phyloP scores from a whole-genome alignment of 2,329 filamentous ascomycete genomes.

The Hyphodiscus sp. region DNA sequence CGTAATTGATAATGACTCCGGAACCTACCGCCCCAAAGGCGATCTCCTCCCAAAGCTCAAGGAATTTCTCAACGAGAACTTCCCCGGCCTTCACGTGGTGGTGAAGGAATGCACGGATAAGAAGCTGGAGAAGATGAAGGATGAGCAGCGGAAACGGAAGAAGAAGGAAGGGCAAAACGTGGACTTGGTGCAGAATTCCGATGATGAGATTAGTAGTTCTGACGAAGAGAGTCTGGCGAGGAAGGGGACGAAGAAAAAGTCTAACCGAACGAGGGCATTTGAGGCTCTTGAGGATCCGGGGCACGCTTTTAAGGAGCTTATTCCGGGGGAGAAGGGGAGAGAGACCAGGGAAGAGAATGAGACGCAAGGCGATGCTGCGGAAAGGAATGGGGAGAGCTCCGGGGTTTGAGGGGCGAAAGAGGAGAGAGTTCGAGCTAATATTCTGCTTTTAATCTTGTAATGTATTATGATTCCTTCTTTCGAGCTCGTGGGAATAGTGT shows the following conservation, averaged over 20 bases:
- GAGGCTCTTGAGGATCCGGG: constrained; percentile 35
- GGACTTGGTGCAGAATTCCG: constrained; percentile 49
- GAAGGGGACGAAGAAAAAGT: constrained; percentile 30
- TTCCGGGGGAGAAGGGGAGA: constrained; percentile 19
- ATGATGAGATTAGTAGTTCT: constrained; percentile 27
- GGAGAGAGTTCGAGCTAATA: background rate
- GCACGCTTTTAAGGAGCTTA: constrained; percentile 18
- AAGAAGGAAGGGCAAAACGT: constrained; percentile 51
- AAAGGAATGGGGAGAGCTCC: background rate
- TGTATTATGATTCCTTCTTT: background rate
- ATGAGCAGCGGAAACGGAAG: constrained; percentile 67
- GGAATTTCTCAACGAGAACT: constrained; percentile 62
- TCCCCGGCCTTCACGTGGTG: constrained; percentile 70
- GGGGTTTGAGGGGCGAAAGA: background rate
- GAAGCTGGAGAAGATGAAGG: constrained; percentile 67
- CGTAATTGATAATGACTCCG: constrained; percentile 90
- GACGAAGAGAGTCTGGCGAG: constrained; percentile 31
- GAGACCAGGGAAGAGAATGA: constrained; percentile 17
- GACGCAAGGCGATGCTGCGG: constrained; percentile 10
- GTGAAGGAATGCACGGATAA: constrained; percentile 75
- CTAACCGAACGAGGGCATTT: constrained; percentile 45
- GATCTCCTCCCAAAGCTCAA: constrained; percentile 66
- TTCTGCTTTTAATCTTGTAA: background rate
- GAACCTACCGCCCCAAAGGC: constrained; percentile 85
- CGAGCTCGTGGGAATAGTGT: too few relatives aligned